phyloP scores from a whole-genome alignment of 129 eudicot species.

The Flaveria bidentis region DNA sequence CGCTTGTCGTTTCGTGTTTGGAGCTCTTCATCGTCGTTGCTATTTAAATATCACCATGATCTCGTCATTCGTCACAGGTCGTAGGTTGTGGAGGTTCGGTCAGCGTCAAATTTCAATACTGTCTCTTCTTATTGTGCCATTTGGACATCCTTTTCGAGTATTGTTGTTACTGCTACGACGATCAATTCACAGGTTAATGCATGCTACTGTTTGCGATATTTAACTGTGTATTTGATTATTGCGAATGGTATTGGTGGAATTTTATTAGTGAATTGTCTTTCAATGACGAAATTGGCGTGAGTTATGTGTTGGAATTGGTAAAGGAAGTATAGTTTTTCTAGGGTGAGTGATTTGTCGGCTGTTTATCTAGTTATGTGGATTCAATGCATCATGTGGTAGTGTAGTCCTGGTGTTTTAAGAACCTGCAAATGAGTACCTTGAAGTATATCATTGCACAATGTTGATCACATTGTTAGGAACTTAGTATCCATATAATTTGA shows the following conservation, averaged over 20 bases:
- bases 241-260: slow-evolving; percentile 7
- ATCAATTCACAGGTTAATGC: slow-evolving; percentile 31
- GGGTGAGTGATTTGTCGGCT: slow-evolving; percentile 29
- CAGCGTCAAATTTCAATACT: background rate
- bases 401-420: slow-evolving; percentile 23
- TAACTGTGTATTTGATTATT: background rate
- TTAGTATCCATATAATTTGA: background rate
- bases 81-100: slow-evolving; percentile 34
- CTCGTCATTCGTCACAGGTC: slow-evolving; percentile 25
- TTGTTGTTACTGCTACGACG: slow-evolving; percentile 10
- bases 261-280: background rate
- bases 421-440: slow-evolving; percentile 26
- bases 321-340: background rate
- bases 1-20: slow-evolving; percentile 36
- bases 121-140: slow-evolving; percentile 43
- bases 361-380: slow-evolving; percentile 16
- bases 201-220: slow-evolving; percentile 17
- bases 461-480: background rate
- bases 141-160: slow-evolving; percentile 41
- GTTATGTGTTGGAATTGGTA: background rate
- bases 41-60: slow-evolving; percentile 37
- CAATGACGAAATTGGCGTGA: slow-evolving; percentile 6
- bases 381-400: slow-evolving; percentile 17
- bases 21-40: slow-evolving; percentile 31
- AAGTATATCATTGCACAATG: background rate